These are phyloP conservation scores for Nothomitra cinnamomea DNA, from an alignment of 2,329 filamentous ascomycete species.

Conservation along the genomic window DNA sequence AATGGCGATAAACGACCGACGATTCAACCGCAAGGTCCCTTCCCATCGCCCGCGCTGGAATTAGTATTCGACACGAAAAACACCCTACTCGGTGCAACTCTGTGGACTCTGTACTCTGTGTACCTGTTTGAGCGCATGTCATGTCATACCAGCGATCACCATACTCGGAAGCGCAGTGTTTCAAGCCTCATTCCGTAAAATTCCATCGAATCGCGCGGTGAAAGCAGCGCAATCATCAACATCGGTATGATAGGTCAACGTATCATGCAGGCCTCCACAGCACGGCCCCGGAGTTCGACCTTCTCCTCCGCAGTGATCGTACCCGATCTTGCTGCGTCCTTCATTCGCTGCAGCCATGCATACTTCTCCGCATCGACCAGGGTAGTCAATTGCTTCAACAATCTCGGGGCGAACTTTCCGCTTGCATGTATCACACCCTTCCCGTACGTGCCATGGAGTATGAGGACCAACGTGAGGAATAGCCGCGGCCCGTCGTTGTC, in stretches of 20 bases:
- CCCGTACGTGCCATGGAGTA: conserved; percentile 17
- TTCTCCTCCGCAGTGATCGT: conserved; percentile 17
- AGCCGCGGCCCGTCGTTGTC: conserved; percentile 21
- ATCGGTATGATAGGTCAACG: not conserved
- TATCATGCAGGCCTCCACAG: not conserved
- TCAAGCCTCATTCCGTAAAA: no score
- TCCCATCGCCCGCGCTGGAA: not conserved
- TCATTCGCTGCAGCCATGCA: conserved; percentile 20
- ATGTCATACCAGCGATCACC: no score
- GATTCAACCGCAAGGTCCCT: not conserved
- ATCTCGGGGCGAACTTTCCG: conserved; percentile 24
- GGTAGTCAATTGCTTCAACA: conserved; percentile 21
- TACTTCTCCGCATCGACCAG: conserved; percentile 13
- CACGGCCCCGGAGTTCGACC: not conserved
- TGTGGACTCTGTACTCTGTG: no score
- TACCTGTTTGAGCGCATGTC: no score
- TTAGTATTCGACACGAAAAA: no score
- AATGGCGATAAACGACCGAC: not conserved
- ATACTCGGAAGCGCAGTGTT: no score
- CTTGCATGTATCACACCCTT: conserved; percentile 23
- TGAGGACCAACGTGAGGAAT: conserved; percentile 21
- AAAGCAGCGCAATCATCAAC: no score
- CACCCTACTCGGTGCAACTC: no score
- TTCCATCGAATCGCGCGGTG: no score
- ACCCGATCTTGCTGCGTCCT: conserved; percentile 21